These are phyloP conservation scores for Leccinum ochraceum DNA, from an alignment of 768 basidiomycete genomes.

Conservation along the genomic window DNA sequence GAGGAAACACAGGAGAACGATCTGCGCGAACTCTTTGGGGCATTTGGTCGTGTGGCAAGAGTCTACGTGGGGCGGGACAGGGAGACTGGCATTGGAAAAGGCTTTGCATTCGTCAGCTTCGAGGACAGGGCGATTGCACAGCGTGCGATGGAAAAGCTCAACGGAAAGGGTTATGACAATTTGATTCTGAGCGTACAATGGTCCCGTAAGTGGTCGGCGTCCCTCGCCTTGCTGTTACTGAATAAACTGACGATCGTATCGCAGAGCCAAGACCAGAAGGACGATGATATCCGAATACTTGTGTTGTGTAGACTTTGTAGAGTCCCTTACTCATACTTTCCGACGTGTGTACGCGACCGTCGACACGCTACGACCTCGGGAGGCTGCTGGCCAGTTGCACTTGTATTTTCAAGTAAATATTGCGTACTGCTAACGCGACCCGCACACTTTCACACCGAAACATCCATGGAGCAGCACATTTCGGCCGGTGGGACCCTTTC, in stretches of 20 bases:
- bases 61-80: conserved; percentile 95
- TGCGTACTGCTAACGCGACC: background rate
- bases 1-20: conserved; percentile 96
- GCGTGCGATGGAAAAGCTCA: conserved; percentile 86
- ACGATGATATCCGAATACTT: conserved; percentile 19
- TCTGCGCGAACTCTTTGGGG: conserved; percentile 85
- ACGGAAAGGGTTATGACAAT: conserved; percentile 92
- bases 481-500: background rate
- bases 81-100: conserved; percentile 93
- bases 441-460: background rate
- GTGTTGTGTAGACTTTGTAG: conserved; percentile 3
- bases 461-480: conserved; percentile 14
- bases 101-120: conserved; percentile 97
- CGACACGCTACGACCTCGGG: background rate
- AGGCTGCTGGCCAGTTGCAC: background rate
- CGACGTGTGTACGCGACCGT: background rate
- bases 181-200: conserved; percentile 74
- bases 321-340: background rate
- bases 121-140: conserved; percentile 80
- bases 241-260: conserved; percentile 4
- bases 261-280: conserved; percentile 48
- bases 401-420: background rate
- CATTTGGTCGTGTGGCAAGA: conserved; percentile 82
- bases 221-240: background rate
- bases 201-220: conserved; percentile 50